Percentiles rank a stretch among this genome's conserved stretches.
These are phyloP conservation scores for Xerocomellus intermedius DNA, from an alignment of 768 basidiomycete species.

Conservation along the genomic window DNA sequence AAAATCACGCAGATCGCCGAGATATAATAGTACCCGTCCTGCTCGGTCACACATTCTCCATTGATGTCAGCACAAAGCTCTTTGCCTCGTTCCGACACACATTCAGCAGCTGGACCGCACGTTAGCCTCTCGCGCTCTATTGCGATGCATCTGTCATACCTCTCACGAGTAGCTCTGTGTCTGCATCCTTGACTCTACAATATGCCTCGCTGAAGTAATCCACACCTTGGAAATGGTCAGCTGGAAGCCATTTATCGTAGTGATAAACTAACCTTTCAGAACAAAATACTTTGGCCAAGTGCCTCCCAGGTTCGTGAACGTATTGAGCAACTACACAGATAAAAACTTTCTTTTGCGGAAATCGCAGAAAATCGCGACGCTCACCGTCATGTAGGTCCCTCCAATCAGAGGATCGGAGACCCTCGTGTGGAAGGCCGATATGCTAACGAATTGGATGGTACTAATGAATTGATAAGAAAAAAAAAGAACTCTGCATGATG, in stretches of 20 bases:
- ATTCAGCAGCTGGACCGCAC: conserved; percentile 64
- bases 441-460: conserved; percentile 98
- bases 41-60: conserved; percentile 79
- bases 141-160: conserved; percentile 38
- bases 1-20: conserved; percentile 74
- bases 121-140: conserved; percentile 5
- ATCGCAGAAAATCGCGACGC: background rate
- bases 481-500: background rate
- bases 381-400: conserved; percentile 99
- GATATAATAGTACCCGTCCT: conserved; percentile 91
- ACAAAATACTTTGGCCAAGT: conserved; percentile 98
- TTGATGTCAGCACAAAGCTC: conserved; percentile 67
- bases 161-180: conserved; percentile 50
- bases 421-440: conserved; percentile 97
- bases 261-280: conserved; percentile 61
- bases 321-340: conserved; percentile 75
- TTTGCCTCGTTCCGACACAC: conserved; percentile 92
- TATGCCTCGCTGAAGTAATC: conserved; percentile 85
- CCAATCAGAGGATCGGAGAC: conserved; percentile 96
- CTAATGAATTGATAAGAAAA: conserved; percentile 39
- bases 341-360: conserved; percentile 7
- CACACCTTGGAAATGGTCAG: conserved; percentile 53
- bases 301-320: conserved; percentile 94
- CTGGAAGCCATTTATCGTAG: background rate
- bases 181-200: conserved; percentile 67